These are phyloP conservation scores for Chalaropsis thielavioides DNA, from an alignment of 2,329 filamentous ascomycete genomes.

Conservation along the genomic window DNA sequence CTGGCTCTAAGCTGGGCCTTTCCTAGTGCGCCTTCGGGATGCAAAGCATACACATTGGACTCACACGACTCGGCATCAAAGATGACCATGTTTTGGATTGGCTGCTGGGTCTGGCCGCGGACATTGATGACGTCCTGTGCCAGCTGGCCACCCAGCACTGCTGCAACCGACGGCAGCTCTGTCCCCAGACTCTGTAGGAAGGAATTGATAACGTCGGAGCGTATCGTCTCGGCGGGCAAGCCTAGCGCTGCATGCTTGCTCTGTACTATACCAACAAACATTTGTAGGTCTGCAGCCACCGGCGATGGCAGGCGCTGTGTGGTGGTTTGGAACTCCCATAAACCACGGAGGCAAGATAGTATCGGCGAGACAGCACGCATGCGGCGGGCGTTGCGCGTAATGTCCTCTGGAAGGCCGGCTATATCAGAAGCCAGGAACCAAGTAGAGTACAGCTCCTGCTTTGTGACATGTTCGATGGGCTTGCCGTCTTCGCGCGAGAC, in stretches of 20 bases:
- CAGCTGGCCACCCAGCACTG: conserved; percentile 77
- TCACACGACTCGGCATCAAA: conserved; percentile 76
- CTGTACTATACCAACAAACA: conserved; percentile 65
- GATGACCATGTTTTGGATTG: conserved; percentile 85
- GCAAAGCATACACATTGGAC: conserved; percentile 66
- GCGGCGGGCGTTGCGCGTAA: conserved; percentile 51
- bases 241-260: conserved; percentile 63
- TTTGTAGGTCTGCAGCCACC: conserved; percentile 31
- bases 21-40: conserved; percentile 43
- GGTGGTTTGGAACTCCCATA: conserved; percentile 65
- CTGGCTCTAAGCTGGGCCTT: conserved; percentile 6
- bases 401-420: conserved; percentile 51
- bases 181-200: conserved; percentile 78
- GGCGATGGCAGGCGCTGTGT: conserved; percentile 34
- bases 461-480: conserved; percentile 71
- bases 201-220: conserved; percentile 57
- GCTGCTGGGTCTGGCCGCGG: conserved; percentile 77
- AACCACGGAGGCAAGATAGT: conserved; percentile 70
- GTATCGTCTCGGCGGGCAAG: conserved; percentile 52
- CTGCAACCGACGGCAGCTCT: conserved; percentile 75
- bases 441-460: conserved; percentile 80
- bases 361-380: conserved; percentile 61
- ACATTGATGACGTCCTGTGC: conserved; percentile 98
- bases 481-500: conserved; percentile 54
- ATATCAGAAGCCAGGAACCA: conserved; percentile 67